Evolutionary conservation across 2,329 filamentous ascomycete species (phyloP).

Genomic region (Paracoccidioides brasiliensis): DNA sequence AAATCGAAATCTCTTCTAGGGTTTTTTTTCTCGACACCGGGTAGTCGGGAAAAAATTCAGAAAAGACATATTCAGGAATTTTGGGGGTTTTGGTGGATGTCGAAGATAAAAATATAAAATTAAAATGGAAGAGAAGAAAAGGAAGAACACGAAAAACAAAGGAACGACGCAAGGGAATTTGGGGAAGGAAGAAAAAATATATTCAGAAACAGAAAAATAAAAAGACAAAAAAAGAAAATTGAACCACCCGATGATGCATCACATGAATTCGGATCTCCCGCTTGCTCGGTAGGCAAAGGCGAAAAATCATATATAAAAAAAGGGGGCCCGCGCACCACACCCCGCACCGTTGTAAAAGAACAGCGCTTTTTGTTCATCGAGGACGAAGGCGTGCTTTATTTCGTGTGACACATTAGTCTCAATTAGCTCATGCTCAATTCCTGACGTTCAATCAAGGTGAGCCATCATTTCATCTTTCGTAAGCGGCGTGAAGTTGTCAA

Average conservation of each 20-base stretch:
- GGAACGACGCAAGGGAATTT: no score
- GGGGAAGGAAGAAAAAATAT: no score
- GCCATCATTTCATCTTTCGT: slow-evolving; percentile 95
- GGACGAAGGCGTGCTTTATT: slow-evolving; percentile 22
- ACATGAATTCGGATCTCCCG: slow-evolving; percentile 21
- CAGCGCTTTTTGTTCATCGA: slow-evolving; percentile 16
- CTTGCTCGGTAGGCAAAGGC: slow-evolving; percentile 6
- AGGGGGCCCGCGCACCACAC: slow-evolving; percentile 15
- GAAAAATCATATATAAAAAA: slow-evolving; percentile 2
- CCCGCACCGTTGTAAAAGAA: slow-evolving; percentile 7
- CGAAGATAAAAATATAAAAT: no score
- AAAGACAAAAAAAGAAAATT: slow-evolving; percentile 6
- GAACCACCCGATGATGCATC: slow-evolving; percentile 15
- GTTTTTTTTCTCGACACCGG: no score
- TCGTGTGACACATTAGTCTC: slow-evolving; percentile 23
- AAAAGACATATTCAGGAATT: slow-evolving; percentile 15
- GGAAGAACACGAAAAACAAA: no score
- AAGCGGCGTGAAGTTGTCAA: slow-evolving; percentile 86
- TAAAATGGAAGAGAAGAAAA: no score
- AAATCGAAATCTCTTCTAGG: slow-evolving; percentile 3
- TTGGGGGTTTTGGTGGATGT: slow-evolving; percentile 14
- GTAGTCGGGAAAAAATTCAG: no score
- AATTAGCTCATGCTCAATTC: slow-evolving; percentile 5
- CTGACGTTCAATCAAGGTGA: slow-evolving; percentile 65
- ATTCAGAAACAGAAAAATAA: no score